These are phyloP conservation scores for Erythrobasidium hasegawianum DNA, from an alignment of 1,284 basidiomycete species.

Conservation along the genomic window DNA sequence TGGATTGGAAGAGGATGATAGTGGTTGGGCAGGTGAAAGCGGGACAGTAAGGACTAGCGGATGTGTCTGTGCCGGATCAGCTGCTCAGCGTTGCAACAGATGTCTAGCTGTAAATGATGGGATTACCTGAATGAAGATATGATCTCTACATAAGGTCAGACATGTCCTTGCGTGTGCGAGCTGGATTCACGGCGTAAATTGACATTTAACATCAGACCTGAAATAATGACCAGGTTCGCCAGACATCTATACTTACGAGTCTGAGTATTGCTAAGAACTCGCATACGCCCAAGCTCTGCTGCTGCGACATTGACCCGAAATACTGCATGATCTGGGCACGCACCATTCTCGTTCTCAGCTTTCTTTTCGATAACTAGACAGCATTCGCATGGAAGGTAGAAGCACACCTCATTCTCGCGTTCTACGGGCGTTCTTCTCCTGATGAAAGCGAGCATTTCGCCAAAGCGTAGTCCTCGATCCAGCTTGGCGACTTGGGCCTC, in stretches of 20 bases:
- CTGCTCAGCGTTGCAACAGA: too few species aligned
- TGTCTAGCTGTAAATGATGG: not conserved
- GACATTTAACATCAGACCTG: not conserved
- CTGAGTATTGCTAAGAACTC: slow-evolving; percentile 31
- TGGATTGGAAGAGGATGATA: slow-evolving; percentile 9
- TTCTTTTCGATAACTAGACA: too few species aligned
- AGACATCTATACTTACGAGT: slow-evolving; percentile 8
- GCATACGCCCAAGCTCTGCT: slow-evolving; percentile 28
- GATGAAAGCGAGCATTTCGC: slow-evolving; percentile 29
- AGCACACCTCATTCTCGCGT: slow-evolving; percentile 25
- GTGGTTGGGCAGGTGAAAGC: not conserved
- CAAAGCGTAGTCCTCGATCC: slow-evolving; percentile 27
- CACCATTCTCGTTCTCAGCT: too few species aligned
- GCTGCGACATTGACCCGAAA: slow-evolving; percentile 29
- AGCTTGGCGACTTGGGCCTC: slow-evolving; percentile 26
- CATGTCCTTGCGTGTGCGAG: slow-evolving; percentile 29
- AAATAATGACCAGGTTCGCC: not conserved
- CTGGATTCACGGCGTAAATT: slow-evolving; percentile 5
- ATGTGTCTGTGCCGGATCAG: slow-evolving; percentile 14
- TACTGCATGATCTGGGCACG: slow-evolving; percentile 32
- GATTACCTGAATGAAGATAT: slow-evolving; percentile 32
- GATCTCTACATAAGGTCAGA: slow-evolving; percentile 22
- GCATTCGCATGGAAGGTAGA: too few species aligned
- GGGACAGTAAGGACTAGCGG: slow-evolving; percentile 18
- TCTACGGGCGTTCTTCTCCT: slow-evolving; percentile 27